Conservation (phyloP, 257 asterid species). For the Linaria vulgaris region DNA sequence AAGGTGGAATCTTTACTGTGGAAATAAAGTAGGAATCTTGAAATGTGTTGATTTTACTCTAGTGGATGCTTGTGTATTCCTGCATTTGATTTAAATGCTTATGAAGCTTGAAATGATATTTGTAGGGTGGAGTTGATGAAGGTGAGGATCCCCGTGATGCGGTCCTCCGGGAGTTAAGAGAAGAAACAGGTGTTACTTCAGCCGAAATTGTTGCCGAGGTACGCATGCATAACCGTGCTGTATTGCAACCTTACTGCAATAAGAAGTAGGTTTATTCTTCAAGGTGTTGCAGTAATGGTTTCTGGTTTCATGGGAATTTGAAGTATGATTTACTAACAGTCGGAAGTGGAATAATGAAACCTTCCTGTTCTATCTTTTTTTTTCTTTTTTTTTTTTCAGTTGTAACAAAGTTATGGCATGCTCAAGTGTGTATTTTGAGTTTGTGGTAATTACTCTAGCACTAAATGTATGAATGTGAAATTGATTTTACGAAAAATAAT, state of each 20-base stretch:
- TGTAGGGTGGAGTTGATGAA: conserved; percentile 88
- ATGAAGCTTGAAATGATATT: conserved; percentile 11
- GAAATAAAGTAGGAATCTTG: conserved; percentile 11
- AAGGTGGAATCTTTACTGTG: conserved; percentile 20
- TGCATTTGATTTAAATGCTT: background rate
- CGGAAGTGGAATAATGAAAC: background rate
- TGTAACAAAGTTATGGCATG: background rate
- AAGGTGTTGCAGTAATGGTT: no score
- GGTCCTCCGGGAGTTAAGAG: conserved; percentile 82
- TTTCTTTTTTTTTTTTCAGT: no score
- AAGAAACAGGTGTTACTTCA: conserved; percentile 92
- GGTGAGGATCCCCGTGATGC: conserved; percentile 80
- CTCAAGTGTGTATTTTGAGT: no score
- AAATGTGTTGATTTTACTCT: conserved; percentile 1
- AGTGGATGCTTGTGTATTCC: background rate
- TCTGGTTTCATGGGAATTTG: background rate
- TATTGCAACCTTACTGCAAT: conserved; percentile 5
- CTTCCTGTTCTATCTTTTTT: no score
- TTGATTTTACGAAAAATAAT: background rate
- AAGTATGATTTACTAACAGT: background rate
- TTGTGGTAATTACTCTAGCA: background rate
- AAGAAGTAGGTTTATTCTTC: no score
- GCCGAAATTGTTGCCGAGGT: conserved; percentile 89
- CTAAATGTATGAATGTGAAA: background rate
- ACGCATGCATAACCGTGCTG: conserved; percentile 10